These are phyloP conservation scores for Craterostigma plantagineum DNA, from an alignment of 257 asterid genomes.

Conservation along the genomic window DNA sequence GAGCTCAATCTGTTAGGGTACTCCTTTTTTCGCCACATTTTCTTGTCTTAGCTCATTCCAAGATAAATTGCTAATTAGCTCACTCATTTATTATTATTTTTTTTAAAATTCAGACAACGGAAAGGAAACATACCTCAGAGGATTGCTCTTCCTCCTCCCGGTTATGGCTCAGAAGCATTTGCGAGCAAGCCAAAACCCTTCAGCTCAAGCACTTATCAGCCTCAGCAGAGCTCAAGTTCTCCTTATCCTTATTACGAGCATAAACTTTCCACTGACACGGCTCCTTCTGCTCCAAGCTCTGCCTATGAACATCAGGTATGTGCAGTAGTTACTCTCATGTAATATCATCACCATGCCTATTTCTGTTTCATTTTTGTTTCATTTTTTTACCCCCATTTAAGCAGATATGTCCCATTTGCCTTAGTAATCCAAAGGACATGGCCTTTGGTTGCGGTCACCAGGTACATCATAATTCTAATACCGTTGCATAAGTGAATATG, in stretches of 20 bases:
- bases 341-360: background rate
- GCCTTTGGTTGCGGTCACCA: slow-evolving; percentile 7
- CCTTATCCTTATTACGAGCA: background rate
- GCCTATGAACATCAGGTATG: background rate
- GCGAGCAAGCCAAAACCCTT: slow-evolving; percentile 25
- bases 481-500: no score
- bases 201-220: slow-evolving; percentile 29
- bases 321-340: background rate
- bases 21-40: background rate
- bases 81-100: slow-evolving; percentile 2
- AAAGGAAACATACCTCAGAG: slow-evolving; percentile 38
- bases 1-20: slow-evolving; percentile 89
- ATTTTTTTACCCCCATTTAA: background rate
- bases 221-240: slow-evolving; percentile 18
- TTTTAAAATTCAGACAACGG: slow-evolving; percentile 16
- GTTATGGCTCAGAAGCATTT: slow-evolving; percentile 21
- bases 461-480: background rate
- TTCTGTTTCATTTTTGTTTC: background rate
- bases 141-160: slow-evolving; percentile 80
- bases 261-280: background rate
- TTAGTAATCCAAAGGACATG: slow-evolving; percentile 3
- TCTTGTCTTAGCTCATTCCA: background rate
- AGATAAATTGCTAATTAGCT: background rate
- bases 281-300: slow-evolving; percentile 4
- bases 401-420: slow-evolving; percentile 6